These are phyloP conservation scores for Xylaria sp. DNA, from an alignment of 2,329 filamentous ascomycete species.

Conservation along the genomic window DNA sequence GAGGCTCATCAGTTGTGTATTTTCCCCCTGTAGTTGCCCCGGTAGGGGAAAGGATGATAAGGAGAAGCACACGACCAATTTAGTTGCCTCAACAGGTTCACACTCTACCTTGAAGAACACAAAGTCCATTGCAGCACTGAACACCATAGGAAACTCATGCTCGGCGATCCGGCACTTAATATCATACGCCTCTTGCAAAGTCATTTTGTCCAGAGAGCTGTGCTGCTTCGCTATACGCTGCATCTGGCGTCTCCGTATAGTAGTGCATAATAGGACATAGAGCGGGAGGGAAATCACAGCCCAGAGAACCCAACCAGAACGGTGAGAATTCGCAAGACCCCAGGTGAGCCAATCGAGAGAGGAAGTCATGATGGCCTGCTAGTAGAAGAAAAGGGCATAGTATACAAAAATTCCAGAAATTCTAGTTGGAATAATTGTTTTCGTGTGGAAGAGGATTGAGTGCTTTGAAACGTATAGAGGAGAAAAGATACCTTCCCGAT, in stretches of 20 bases:
- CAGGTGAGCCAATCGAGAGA: neutral
- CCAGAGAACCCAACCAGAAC: neutral
- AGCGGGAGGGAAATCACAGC: neutral
- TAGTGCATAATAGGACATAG: neutral
- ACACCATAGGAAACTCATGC: constrained; percentile 18
- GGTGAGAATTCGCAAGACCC: neutral
- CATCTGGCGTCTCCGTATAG: neutral
- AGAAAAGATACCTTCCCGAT: too few species aligned
- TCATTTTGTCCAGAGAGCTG: constrained; percentile 4
- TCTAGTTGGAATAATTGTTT: too few species aligned
- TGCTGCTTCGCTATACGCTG: neutral
- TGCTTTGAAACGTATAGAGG: too few species aligned
- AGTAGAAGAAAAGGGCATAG: too few species aligned
- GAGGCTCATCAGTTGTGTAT: neutral
- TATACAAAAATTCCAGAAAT: too few species aligned
- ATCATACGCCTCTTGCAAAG: constrained; percentile 23
- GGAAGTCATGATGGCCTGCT: too few species aligned
- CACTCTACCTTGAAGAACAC: constrained; percentile 25
- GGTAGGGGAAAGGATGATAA: neutral
- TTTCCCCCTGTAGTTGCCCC: neutral
- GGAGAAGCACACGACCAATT: neutral
- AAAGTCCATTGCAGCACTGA: constrained; percentile 5
- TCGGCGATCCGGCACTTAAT: constrained; percentile 23
- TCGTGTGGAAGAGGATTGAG: too few species aligned
- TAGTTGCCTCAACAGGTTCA: neutral